phyloP scores from a whole-genome alignment of 2,329 filamentous ascomycete species.

The Curvularia sp. region DNA sequence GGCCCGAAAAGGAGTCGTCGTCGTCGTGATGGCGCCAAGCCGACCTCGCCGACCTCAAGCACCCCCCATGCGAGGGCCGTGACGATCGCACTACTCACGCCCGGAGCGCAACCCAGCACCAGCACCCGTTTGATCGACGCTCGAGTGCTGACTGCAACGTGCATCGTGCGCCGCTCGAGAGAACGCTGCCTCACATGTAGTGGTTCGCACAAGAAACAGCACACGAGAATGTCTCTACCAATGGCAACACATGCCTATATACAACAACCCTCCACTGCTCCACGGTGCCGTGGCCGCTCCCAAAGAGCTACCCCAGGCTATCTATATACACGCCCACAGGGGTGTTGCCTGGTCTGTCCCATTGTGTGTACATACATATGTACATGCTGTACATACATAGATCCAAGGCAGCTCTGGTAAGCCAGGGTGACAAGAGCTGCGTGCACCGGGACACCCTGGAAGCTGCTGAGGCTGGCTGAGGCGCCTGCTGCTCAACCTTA shows the following conservation, averaged over 20 bases:
- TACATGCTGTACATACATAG: too few species aligned
- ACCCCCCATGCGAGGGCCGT: conserved; percentile 33
- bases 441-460: conserved; percentile 14
- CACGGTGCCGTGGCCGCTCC: too few species aligned
- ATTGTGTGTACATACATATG: not conserved
- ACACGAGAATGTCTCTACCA: conserved; percentile 7
- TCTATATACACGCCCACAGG: too few species aligned
- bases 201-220: conserved; percentile 11
- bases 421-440: conserved; percentile 3
- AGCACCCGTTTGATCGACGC: conserved; percentile 52
- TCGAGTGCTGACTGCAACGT: conserved; percentile 42
- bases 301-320: not conserved
- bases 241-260: too few species aligned
- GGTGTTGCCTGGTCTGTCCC: conserved; percentile 19
- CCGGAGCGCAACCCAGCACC: conserved; percentile 43
- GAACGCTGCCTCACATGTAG: conserved; percentile 13
- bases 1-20: conserved; percentile 40
- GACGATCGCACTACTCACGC: conserved; percentile 45
- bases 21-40: conserved; percentile 37
- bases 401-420: too few species aligned
- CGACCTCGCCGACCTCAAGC: conserved; percentile 49
- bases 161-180: conserved; percentile 38
- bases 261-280: too few species aligned
- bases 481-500: conserved; percentile 23
- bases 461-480: conserved; percentile 24